Evolutionary conservation across 2,329 filamentous ascomycete species (phyloP).

Genomic region (Colletotrichum sp.): DNA sequence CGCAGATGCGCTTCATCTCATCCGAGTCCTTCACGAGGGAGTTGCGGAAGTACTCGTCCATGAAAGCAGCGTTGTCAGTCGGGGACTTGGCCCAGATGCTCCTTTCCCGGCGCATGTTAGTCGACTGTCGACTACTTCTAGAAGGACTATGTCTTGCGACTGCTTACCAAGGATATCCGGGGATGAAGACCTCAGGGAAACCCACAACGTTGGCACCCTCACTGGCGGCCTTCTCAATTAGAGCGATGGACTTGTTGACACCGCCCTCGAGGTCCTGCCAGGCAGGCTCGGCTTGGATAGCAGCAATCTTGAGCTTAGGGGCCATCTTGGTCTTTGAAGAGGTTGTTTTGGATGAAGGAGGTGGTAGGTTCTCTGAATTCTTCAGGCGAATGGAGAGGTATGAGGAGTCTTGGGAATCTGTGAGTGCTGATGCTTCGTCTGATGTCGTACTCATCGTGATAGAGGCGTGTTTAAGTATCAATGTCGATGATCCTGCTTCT

Average conservation of each 20-base stretch:
- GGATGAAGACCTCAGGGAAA: slow-evolving; percentile 52
- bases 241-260: slow-evolving; percentile 39
- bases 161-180: slow-evolving; percentile 50
- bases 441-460: background rate
- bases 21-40: slow-evolving; percentile 42
- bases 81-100: slow-evolving; percentile 31
- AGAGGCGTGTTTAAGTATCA: background rate
- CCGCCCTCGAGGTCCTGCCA: slow-evolving; percentile 32
- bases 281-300: slow-evolving; percentile 29
- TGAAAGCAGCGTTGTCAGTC: slow-evolving; percentile 38
- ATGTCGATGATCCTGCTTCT: background rate
- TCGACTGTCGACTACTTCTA: background rate
- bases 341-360: background rate
- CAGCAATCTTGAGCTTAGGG: slow-evolving; percentile 27
- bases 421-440: background rate
- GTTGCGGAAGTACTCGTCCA: slow-evolving; percentile 51
- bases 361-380: background rate
- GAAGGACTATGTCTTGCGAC: background rate
- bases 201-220: slow-evolving; percentile 37
- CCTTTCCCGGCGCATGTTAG: slow-evolving; percentile 20
- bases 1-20: slow-evolving; percentile 47
- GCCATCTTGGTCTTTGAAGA: background rate
- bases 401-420: background rate
- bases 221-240: slow-evolving; percentile 35
- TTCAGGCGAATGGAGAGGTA: background rate